Evolutionary conservation across 2,329 filamentous ascomycete genomes (phyloP).

Genomic region (Thermochaetoides dissita): DNA sequence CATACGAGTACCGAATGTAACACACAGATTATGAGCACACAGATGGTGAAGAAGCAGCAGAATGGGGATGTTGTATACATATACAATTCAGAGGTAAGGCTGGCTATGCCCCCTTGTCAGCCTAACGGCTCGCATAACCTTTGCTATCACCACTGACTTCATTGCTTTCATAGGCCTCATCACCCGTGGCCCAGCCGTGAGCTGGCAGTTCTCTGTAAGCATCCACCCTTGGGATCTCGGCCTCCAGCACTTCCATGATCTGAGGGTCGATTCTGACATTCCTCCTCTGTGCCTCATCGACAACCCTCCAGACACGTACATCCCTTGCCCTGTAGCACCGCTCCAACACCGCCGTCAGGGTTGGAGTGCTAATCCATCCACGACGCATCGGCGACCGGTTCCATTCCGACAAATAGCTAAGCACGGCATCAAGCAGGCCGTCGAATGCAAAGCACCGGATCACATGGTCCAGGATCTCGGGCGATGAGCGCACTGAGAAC

Average conservation of each 20-base stretch:
- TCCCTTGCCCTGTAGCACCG: slow-evolving; percentile 23
- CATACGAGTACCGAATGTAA: no score
- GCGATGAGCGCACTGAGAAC: slow-evolving; percentile 20
- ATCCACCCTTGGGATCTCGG: not conserved
- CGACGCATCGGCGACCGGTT: not conserved
- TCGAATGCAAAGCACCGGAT: slow-evolving; percentile 21
- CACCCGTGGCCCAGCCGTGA: no score
- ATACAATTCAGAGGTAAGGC: no score
- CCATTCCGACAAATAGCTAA: slow-evolving; percentile 15
- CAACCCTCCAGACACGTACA: slow-evolving; percentile 19
- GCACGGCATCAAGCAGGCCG: slow-evolving; percentile 22
- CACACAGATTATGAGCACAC: no score
- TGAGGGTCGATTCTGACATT: slow-evolving; percentile 8
- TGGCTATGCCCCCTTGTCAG: no score
- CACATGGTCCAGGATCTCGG: slow-evolving; percentile 19
- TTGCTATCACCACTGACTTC: no score
- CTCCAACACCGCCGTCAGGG: slow-evolving; percentile 21
- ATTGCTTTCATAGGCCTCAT: no score
- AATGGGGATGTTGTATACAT: no score
- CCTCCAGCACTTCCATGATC: slow-evolving; percentile 5
- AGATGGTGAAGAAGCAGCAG: no score
- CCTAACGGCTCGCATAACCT: no score
- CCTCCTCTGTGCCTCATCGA: slow-evolving; percentile 19
- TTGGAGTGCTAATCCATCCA: slow-evolving; percentile 20
- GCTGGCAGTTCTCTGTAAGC: no score